Evolutionary conservation across 495 filamentous ascomycete genomes (phyloP).

Genomic region (Penicillium crystallinum): DNA sequence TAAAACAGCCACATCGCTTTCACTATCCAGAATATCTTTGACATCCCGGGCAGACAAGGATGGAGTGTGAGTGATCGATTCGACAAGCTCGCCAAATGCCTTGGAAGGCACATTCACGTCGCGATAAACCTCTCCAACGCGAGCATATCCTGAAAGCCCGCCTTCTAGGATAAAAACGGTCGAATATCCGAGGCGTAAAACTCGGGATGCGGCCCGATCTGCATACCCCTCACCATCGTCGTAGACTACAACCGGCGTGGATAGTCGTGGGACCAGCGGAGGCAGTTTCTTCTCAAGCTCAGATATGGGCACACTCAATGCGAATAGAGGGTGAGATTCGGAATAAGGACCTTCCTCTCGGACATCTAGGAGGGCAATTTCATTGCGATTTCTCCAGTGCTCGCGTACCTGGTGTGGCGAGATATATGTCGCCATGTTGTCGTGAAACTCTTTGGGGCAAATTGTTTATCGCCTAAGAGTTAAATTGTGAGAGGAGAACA

Average conservation of each 20-base stretch:
- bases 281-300: slow-evolving; percentile 20
- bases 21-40: slow-evolving; percentile 13
- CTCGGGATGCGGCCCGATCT: slow-evolving; percentile 11
- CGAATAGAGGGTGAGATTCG: slow-evolving; percentile 18
- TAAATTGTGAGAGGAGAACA: neutral
- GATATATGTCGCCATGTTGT: slow-evolving; percentile 12
- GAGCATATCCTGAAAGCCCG: slow-evolving; percentile 16
- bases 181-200: slow-evolving; percentile 13
- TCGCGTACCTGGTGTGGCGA: slow-evolving; percentile 10
- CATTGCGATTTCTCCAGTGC: slow-evolving; percentile 13
- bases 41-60: slow-evolving; percentile 20
- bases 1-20: slow-evolving; percentile 15
- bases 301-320: slow-evolving; percentile 20
- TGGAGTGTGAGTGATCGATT: slow-evolving; percentile 25
- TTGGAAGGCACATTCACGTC: slow-evolving; percentile 28
- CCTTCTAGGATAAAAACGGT: slow-evolving; percentile 18
- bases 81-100: slow-evolving; percentile 26
- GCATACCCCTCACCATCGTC: slow-evolving; percentile 20
- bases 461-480: neutral
- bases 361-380: slow-evolving; percentile 21
- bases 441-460: too few species aligned
- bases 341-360: slow-evolving; percentile 25
- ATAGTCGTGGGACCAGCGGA: slow-evolving; percentile 11
- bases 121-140: slow-evolving; percentile 22
- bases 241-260: slow-evolving; percentile 17